A percentile compares a stretch with the other conserved stretches of the same genome.
Conservation (phyloP, 2,329 filamentous ascomycete species). For the Nemania bipapillata region DNA sequence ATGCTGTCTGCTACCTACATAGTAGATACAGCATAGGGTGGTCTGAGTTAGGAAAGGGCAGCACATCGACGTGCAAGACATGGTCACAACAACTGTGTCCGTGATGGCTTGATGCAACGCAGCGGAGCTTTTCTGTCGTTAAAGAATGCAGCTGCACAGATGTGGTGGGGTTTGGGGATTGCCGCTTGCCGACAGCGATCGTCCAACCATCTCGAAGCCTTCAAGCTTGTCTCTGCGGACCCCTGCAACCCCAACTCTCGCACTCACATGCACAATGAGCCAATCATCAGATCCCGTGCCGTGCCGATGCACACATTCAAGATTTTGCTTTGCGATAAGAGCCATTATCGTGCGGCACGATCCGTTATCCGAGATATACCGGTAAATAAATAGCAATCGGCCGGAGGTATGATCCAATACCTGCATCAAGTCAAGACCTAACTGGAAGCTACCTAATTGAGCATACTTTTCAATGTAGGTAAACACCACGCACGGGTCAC, state of each 20-base stretch:
- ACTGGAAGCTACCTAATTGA: no score
- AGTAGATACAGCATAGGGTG: slow-evolving; percentile 3
- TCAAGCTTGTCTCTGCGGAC: slow-evolving; percentile 31
- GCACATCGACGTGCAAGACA: slow-evolving; percentile 29
- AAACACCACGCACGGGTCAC: not conserved
- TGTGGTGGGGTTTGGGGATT: slow-evolving; percentile 44
- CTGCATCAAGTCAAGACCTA: not conserved
- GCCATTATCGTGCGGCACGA: slow-evolving; percentile 46
- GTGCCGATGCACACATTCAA: slow-evolving; percentile 25
- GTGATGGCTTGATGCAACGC: slow-evolving; percentile 48
- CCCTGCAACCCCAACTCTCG: slow-evolving; percentile 33
- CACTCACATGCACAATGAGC: slow-evolving; percentile 41
- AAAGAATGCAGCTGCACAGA: slow-evolving; percentile 37
- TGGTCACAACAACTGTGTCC: slow-evolving; percentile 34
- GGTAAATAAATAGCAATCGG: not conserved
- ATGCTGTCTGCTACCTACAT: not conserved
- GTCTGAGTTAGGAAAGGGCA: slow-evolving; percentile 22
- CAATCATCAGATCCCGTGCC: slow-evolving; percentile 46
- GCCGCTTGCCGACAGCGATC: slow-evolving; percentile 48
- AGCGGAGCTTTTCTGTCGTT: slow-evolving; percentile 33
- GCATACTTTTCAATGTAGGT: not conserved
- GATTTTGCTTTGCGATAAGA: slow-evolving; percentile 18
- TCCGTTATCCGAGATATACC: slow-evolving; percentile 39
- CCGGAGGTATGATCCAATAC: not conserved
- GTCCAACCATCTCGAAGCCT: slow-evolving; percentile 34